Conservation (phyloP, 2,329 filamentous ascomycete species). For the Talaromyces verruculosus region DNA sequence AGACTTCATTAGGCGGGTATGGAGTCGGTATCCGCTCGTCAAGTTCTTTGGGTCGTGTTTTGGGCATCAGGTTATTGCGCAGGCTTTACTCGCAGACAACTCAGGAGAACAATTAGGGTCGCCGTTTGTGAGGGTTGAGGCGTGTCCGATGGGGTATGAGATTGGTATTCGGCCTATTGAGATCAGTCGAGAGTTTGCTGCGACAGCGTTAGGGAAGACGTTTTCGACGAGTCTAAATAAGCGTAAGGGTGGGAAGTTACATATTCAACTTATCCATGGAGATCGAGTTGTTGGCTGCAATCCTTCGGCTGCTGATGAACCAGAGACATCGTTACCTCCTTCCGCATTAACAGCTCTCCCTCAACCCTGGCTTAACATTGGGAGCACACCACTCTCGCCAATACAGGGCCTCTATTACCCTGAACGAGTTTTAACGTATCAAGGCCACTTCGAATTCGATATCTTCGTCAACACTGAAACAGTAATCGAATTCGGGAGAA, state of each 20-base stretch:
- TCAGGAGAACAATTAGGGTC: not conserved
- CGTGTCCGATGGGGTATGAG: conserved; percentile 29
- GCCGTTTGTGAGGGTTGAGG: conserved; percentile 24
- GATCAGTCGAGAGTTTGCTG: conserved; percentile 26
- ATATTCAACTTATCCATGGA: conserved; percentile 37
- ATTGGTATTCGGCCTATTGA: conserved; percentile 33
- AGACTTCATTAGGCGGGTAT: conserved; percentile 31
- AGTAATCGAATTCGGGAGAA: conserved; percentile 27
- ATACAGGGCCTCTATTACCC: conserved; percentile 35
- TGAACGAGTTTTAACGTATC: conserved; percentile 32
- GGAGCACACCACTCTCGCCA: conserved; percentile 29
- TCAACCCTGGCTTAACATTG: conserved; percentile 33
- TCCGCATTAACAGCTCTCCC: conserved; percentile 20
- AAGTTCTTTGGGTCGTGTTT: conserved; percentile 38
- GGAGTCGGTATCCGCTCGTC: conserved; percentile 30
- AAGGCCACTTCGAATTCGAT: conserved; percentile 38
- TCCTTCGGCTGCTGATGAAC: not conserved
- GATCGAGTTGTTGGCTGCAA: conserved; percentile 31
- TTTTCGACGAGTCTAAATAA: not conserved
- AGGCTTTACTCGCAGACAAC: conserved; percentile 27
- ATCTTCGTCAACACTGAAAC: conserved; percentile 29
- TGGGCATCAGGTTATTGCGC: conserved; percentile 36
- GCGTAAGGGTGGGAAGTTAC: conserved; percentile 22
- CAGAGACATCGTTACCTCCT: not conserved
- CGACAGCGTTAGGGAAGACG: conserved; percentile 21